Conservation (phyloP, 352 stramenopile species). For the Chrysophaeum taylorii region DNA sequence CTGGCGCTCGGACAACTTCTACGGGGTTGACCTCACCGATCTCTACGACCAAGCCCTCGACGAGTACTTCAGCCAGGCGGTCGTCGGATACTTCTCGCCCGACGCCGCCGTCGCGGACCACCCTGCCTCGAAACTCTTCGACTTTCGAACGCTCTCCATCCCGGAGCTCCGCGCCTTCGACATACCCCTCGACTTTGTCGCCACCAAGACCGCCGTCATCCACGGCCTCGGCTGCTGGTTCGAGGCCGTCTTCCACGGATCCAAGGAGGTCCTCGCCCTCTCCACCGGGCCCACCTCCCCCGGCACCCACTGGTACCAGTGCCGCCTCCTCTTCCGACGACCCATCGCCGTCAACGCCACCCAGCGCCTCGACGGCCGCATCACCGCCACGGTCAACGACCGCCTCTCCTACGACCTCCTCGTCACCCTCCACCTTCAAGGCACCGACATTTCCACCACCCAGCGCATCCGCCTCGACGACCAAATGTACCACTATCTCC, state of each 20-base stretch:
- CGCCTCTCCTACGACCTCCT: slow-evolving; percentile 90
- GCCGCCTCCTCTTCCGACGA: slow-evolving; percentile 68
- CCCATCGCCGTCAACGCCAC: slow-evolving; percentile 77
- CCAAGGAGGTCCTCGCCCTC: slow-evolving; percentile 55
- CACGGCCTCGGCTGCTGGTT: slow-evolving; percentile 90
- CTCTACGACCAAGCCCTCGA: slow-evolving; percentile 62
- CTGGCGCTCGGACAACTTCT: slow-evolving; percentile 82
- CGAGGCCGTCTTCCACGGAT: slow-evolving; percentile 70
- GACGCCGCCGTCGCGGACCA: slow-evolving; percentile 29
- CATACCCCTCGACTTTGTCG: slow-evolving; percentile 65
- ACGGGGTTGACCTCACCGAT: slow-evolving; percentile 73
- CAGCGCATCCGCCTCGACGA: slow-evolving; percentile 79
- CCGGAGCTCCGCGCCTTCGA: slow-evolving; percentile 72
- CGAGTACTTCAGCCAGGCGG: slow-evolving; percentile 84
- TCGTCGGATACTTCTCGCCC: slow-evolving; percentile 78
- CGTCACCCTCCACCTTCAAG: slow-evolving; percentile 61
- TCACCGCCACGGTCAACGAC: slow-evolving; percentile 83
- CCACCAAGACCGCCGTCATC: slow-evolving; percentile 75
- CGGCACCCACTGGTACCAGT: slow-evolving; percentile 74
- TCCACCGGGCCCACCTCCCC: slow-evolving; percentile 55
- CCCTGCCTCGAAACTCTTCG: slow-evolving; percentile 55
- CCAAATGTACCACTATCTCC: slow-evolving; percentile 85
- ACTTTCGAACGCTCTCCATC: slow-evolving; percentile 62
- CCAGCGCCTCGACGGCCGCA: slow-evolving; percentile 68
- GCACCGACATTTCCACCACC: slow-evolving; percentile 61